Conservation (phyloP, 1,284 basidiomycete genomes). For the Hortiboletus rubellus region DNA sequence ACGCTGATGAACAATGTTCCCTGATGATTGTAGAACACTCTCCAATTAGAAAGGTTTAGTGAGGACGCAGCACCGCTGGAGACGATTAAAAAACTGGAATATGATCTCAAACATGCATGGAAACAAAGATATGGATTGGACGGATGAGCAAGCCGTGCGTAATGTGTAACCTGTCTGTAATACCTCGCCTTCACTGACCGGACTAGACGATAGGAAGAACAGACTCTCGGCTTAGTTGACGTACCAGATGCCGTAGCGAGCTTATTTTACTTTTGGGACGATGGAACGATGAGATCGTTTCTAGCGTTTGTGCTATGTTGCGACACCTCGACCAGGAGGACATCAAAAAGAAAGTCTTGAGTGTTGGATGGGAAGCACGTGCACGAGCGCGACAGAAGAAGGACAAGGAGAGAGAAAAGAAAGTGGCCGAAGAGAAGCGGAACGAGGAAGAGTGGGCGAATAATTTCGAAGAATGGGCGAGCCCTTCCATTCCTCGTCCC, state of each 20-base stretch:
- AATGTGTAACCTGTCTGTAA: constrained; percentile 3
- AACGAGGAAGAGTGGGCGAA: constrained; percentile 80
- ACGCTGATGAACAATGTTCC: background rate
- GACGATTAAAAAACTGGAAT: constrained; percentile 77
- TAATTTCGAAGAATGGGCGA: constrained; percentile 74
- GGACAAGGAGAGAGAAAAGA: constrained; percentile 77
- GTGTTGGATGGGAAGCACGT: constrained; percentile 94
- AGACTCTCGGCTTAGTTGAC: constrained; percentile 87
- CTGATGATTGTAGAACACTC: constrained; percentile 45
- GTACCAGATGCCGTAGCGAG: constrained; percentile 84
- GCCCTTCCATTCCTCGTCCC: constrained; percentile 11
- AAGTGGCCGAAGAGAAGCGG: constrained; percentile 67
- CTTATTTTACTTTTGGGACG: background rate
- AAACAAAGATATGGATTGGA: constrained; percentile 72
- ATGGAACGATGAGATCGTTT: background rate
- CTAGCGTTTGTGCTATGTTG: constrained; percentile 22
- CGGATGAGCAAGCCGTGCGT: constrained; percentile 54
- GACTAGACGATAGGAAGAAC: constrained; percentile 61
- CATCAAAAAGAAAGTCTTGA: constrained; percentile 95
- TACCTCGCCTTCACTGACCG: background rate
- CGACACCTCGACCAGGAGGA: constrained; percentile 85
- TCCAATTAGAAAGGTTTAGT: constrained; percentile 77
- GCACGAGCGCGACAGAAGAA: constrained; percentile 87
- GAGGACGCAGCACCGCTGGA: constrained; percentile 65
- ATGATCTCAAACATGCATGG: constrained; percentile 62